phyloP scores from a whole-genome alignment of 495 filamentous ascomycete species.

The Xylaria acuta region DNA sequence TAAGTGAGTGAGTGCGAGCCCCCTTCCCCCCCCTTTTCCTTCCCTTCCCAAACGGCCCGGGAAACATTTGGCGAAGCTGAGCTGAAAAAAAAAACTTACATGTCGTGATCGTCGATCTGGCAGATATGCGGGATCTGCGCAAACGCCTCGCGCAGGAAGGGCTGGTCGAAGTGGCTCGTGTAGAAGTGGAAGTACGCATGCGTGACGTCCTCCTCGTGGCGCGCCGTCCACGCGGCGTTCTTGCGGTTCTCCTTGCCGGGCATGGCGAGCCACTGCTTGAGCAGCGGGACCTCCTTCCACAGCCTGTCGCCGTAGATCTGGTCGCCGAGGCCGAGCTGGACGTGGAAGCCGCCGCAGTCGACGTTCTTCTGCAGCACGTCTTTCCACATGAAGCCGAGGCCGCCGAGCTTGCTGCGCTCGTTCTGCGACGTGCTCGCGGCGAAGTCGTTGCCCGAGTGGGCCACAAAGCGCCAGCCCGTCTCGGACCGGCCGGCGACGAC shows the following conservation, averaged over 20 bases:
- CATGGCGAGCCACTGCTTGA: constrained; percentile 93
- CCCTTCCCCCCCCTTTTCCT: too few relatives aligned
- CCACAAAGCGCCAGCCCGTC: constrained; percentile 95
- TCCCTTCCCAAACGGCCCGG: too few relatives aligned
- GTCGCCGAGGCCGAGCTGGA: constrained; percentile 87
- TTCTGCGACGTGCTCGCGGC: constrained; percentile 81
- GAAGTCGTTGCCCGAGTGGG: constrained; percentile 95
- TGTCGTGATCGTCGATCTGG: constrained; percentile 95
- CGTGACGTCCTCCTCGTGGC: constrained; percentile 91
- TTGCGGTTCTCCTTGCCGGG: constrained; percentile 91
- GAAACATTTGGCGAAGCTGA: not conserved
- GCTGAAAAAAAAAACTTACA: constrained; percentile 85
- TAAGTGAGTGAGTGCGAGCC: too few relatives aligned
- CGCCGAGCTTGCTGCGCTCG: constrained; percentile 83
- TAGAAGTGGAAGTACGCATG: constrained; percentile 99
- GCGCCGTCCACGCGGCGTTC: constrained; percentile 87
- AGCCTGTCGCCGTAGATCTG: constrained; percentile 96
- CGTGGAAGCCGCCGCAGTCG: constrained; percentile 94
- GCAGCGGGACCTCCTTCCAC: constrained; percentile 92
- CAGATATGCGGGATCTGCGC: constrained; percentile 95
- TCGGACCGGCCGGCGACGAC: constrained; percentile 92
- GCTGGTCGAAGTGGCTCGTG: constrained; percentile 95
- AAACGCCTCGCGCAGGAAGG: constrained; percentile 90
- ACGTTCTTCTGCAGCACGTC: constrained; percentile 97
- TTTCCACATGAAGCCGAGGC: constrained; percentile 96